Evolutionary conservation across 371 early-diverging fungal species (phyloP), one percentile per base, ranked within the genome.

Genomic region (Sporodiniella umbellata): DNA sequence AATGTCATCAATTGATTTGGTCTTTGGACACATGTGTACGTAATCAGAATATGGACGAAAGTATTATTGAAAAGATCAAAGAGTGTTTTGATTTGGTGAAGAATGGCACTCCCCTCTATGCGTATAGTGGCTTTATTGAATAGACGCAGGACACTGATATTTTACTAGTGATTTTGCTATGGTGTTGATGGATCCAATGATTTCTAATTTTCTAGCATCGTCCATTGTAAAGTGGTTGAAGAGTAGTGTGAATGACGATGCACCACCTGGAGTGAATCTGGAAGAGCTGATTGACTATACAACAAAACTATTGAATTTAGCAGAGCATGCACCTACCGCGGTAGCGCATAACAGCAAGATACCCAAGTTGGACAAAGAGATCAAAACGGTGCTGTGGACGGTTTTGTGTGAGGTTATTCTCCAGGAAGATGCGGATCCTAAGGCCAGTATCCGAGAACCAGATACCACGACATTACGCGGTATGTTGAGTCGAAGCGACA

Each of bases 1-100:
- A 72, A 28, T 84, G 85, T 45, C 80, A 83, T 51, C 72, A 70
- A 14, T 60, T 88, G 18, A 83, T 80, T 10, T 83, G 85, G 83
- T 76, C 81, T 15, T 61, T 88, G 24, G 87, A 88, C 56, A 86
- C 80, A 8, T 85, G 86, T 45, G 76, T 84, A 14, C 76, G 73
- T 17, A 81, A 75, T 38, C 79, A 84, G 51, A 69, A 66, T 17
- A 79, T 86, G 84, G 86, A 88, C 60, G 80, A 83, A 15, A 59
- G 68, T 1, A 81, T 84, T 39, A 78, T 85, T 5, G 68, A 66
- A 31, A 82, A 85, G 31, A 79, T 88, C 25, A 80, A 80, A 43
- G 74, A 72, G 45, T 88, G 79, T 48, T 86, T 88, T 68, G 84
- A 86, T 47, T 63, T 69, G 22, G 72, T 84, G 4, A 68, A 61